Percentiles rank a stretch among this genome's conserved stretches.
These are phyloP conservation scores for Solanum chmielewskii DNA, from an alignment of 257 asterid species.

Conservation along the genomic window DNA sequence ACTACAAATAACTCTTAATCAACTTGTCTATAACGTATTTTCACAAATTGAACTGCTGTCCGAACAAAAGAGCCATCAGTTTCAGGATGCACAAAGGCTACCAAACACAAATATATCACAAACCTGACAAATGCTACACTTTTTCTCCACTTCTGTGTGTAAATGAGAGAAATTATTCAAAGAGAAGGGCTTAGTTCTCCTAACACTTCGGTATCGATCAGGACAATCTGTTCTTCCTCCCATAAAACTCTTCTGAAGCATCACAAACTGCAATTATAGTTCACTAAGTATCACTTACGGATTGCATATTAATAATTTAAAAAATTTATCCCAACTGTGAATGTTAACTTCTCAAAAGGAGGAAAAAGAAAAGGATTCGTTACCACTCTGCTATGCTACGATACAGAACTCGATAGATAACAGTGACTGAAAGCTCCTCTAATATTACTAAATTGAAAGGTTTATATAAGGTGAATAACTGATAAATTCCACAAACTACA, in stretches of 20 bases:
- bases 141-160: background rate
- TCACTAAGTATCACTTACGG: background rate
- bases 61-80: background rate
- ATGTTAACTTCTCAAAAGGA: background rate
- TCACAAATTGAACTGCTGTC: background rate
- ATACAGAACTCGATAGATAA: background rate
- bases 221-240: slow-evolving; percentile 26
- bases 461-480: background rate
- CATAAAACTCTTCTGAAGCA: slow-evolving; percentile 54
- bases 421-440: background rate
- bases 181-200: too few relatives aligned
- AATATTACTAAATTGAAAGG: background rate
- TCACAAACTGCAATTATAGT: slow-evolving; percentile 39
- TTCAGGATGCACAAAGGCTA: slow-evolving; percentile 12
- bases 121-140: slow-evolving; percentile 31
- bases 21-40: too few relatives aligned
- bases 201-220: too few relatives aligned
- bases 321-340: background rate
- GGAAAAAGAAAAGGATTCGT: background rate
- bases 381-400: background rate
- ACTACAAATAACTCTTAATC: too few relatives aligned
- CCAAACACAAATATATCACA: background rate
- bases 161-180: too few relatives aligned
- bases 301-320: background rate
- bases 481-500: background rate